Base-by-base conservation (phyloP, 179 eudicot species). In the Spinacia oleracea region DNA sequence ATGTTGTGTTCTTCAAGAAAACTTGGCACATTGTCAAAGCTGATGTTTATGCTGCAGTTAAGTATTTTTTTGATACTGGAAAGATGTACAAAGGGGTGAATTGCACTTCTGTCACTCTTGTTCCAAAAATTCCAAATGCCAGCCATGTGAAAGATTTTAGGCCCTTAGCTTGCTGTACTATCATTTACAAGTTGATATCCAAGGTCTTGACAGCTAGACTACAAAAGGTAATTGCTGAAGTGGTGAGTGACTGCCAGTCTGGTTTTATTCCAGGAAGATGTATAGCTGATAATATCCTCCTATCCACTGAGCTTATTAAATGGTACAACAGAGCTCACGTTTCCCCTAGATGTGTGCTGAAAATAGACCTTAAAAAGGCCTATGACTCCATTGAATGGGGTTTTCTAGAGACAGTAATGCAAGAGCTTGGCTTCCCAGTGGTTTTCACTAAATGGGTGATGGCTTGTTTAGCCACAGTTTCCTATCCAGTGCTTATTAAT, bases 161-260 rank as follows among this genome's bases (percentile, higher is more conserved):
- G 29, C 74, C 40, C 14, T 46, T 71, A n/a, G 21, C 74, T 11
- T 71, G 59, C 6, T 71, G n/a, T n/a, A n/a, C n/a, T n/a, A n/a
- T n/a, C n/a, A n/a, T n/a, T n/a, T n/a, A n/a, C n/a, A n/a, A n/a
- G n/a, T n/a, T n/a, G n/a, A n/a, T n/a, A n/a, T n/a, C n/a, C n/a
- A n/a, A n/a, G n/a, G n/a, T n/a, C n/a, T n/a, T n/a, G n/a, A n/a
- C n/a, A n/a, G n/a, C n/a, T n/a, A n/a, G n/a, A n/a, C n/a, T 46
- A 6, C 10, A 11, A 0, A 1, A 6, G 9, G 74, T 71, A 5
- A 71, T 71, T 12, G 59, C 5, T 9, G 14, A 0, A 2, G 21
- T 71, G 4, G 40, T 71, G 1, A 9, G 15, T 27, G 20, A 11
- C 0, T 31, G n/a, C 48, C 40, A 71, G 5, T 35, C 38, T 35